These are phyloP conservation scores for Dactylella cylindrospora DNA, from an alignment of 2,329 filamentous ascomycete species.

Conservation along the genomic window DNA sequence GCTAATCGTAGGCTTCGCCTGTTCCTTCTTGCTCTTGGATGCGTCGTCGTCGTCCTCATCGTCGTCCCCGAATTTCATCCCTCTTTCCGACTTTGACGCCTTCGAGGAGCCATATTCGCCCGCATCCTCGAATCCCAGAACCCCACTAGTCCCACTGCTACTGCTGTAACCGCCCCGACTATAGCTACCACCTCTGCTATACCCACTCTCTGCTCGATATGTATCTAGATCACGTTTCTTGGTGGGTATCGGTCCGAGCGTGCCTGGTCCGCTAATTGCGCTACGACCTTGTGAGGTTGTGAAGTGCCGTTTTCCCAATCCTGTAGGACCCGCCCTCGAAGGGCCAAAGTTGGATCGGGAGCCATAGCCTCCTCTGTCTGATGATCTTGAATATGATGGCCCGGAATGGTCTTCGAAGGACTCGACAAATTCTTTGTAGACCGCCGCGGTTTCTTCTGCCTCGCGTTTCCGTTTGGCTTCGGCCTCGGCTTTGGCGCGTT, in stretches of 20 bases:
- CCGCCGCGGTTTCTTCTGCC: constrained; percentile 81
- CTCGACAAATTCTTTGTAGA: constrained; percentile 84
- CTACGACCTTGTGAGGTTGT: constrained; percentile 21
- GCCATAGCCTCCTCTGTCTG: constrained; percentile 50
- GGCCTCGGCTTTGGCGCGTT: constrained; percentile 82
- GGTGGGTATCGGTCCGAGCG: constrained; percentile 27
- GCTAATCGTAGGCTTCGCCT: constrained; percentile 63
- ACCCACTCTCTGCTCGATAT: constrained; percentile 28
- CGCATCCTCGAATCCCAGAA: constrained; percentile 48
- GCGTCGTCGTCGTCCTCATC: constrained; percentile 55
- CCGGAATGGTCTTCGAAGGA: constrained; percentile 57
- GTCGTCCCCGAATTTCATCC: constrained; percentile 57
- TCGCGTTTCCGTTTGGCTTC: constrained; percentile 84
- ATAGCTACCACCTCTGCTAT: constrained; percentile 25
- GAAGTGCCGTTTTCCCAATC: constrained; percentile 38
- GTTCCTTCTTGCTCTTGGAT: constrained; percentile 43
- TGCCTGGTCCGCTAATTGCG: constrained; percentile 36
- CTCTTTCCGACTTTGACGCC: constrained; percentile 34
- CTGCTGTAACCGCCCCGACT: constrained; percentile 43
- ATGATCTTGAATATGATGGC: constrained; percentile 22
- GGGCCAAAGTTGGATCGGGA: constrained; percentile 32
- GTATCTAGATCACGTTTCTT: constrained; percentile 45
- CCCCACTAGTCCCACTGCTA: constrained; percentile 33
- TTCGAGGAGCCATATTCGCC: constrained; percentile 24
- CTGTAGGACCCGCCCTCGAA: constrained; percentile 42